Evolutionary conservation across 2,329 filamentous ascomycete species (phyloP).

Genomic region (Trichoderma sp.): DNA sequence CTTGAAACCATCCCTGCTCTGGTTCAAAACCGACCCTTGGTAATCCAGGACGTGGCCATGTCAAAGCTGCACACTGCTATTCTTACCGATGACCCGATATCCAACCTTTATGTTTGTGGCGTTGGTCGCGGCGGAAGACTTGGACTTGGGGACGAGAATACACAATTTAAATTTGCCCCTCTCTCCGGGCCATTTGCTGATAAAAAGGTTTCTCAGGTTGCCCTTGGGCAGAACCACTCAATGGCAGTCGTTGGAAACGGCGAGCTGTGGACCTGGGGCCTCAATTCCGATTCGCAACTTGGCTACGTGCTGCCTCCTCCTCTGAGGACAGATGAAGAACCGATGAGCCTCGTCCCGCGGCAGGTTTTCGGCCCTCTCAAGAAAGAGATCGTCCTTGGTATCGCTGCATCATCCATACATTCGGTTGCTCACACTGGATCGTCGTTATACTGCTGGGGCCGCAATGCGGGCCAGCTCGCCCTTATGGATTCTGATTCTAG

Average conservation of each 20-base stretch:
- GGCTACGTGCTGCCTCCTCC: constrained; percentile 75
- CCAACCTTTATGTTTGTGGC: constrained; percentile 90
- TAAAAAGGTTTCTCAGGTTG: constrained; percentile 72
- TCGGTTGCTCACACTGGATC: constrained; percentile 82
- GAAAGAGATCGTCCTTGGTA: constrained; percentile 75
- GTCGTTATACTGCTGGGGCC: constrained; percentile 89
- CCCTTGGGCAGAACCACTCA: constrained; percentile 87
- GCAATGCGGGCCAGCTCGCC: constrained; percentile 90
- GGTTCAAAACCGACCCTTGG: constrained; percentile 67
- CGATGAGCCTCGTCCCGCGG: constrained; percentile 75
- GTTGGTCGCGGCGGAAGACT: constrained; percentile 87
- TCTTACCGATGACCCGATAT: constrained; percentile 79
- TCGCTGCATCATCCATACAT: constrained; percentile 86
- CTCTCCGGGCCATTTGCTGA: constrained; percentile 74
- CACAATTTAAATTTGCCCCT: constrained; percentile 80
- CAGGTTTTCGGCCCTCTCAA: constrained; percentile 92
- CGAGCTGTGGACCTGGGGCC: constrained; percentile 94
- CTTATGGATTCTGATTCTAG: constrained; percentile 93
- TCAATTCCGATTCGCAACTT: constrained; percentile 80
- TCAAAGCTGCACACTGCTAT: constrained; percentile 91
- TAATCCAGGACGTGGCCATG: constrained; percentile 79
- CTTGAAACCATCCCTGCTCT: constrained; percentile 65
- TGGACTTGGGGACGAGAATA: constrained; percentile 85
- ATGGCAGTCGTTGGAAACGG: constrained; percentile 81
- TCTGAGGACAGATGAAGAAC: constrained; percentile 71